phyloP scores from a whole-genome alignment of 352 stramenopile genomes.

The Phytophthora pseudosyringae region DNA sequence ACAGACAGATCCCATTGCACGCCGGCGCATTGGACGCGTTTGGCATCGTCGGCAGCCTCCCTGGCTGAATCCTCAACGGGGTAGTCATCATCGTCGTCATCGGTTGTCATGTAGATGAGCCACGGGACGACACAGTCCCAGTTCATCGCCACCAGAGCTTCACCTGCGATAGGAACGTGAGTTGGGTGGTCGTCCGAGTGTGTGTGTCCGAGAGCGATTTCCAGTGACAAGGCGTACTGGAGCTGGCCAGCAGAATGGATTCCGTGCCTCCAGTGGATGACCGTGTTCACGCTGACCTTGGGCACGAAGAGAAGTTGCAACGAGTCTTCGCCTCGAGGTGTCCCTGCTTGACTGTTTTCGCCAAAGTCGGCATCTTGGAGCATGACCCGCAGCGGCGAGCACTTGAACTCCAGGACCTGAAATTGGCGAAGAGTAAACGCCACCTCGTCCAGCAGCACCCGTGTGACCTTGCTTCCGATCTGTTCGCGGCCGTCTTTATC shows the following conservation, averaged over 20 bases:
- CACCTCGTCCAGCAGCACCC: conserved; percentile 44
- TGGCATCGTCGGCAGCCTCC: not conserved
- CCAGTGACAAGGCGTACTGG: conserved; percentile 58
- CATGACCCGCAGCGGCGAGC: conserved; percentile 28
- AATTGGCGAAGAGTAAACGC: conserved; percentile 61
- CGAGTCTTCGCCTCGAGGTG: conserved; percentile 13
- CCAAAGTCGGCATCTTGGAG: conserved; percentile 30
- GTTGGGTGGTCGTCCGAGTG: conserved; percentile 10
- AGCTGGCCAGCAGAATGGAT: conserved; percentile 25
- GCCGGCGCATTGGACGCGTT: conserved; percentile 42
- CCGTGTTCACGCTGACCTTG: conserved; percentile 22
- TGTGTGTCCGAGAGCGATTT: conserved; percentile 51
- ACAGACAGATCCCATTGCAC: conserved; percentile 75
- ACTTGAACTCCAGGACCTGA: conserved; percentile 51
- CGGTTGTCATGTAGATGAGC: conserved; percentile 55
- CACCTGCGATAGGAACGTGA: conserved; percentile 49
- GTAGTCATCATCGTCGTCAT: conserved; percentile 49
- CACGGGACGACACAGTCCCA: conserved; percentile 80
- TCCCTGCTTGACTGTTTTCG: not conserved
- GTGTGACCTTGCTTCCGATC: conserved; percentile 38
- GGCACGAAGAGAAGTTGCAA: conserved; percentile 42
- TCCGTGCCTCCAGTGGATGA: conserved; percentile 38
- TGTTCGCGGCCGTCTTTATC: conserved; percentile 21
- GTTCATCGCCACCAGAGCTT: conserved; percentile 62
- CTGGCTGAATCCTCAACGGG: not conserved